Conservation (phyloP, 306 rosid species). For the Crataegus laevigata region DNA sequence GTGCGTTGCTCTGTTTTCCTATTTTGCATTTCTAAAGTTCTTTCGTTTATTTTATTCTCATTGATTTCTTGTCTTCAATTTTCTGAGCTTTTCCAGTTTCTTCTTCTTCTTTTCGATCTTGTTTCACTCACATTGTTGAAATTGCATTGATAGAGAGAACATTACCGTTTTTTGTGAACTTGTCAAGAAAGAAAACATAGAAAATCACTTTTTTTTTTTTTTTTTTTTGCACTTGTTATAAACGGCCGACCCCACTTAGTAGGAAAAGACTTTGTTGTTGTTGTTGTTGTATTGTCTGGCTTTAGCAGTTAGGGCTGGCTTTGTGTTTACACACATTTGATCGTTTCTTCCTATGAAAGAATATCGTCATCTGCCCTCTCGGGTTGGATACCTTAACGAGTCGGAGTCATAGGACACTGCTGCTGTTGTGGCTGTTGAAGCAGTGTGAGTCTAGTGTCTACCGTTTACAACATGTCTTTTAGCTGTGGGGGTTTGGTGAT, state of each 20-base stretch:
- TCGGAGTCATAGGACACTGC: too few relatives aligned
- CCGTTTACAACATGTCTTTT: not conserved
- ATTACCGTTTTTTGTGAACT: not conserved
- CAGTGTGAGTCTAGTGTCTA: not conserved
- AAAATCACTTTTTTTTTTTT: not conserved
- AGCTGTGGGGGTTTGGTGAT: not conserved
- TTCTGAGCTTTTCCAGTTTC: not conserved
- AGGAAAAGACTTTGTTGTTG: too few relatives aligned
- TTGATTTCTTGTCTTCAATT: conserved; percentile 7
- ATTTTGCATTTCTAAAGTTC: not conserved
- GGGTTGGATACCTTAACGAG: not conserved
- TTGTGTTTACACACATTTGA: not conserved
- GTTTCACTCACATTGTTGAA: not conserved
- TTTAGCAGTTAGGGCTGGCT: not conserved
- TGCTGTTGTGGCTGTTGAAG: not conserved
- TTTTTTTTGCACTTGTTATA: not conserved
- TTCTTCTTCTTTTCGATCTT: not conserved
- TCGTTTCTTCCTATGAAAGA: not conserved
- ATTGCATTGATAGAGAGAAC: not conserved
- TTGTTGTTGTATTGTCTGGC: not conserved
- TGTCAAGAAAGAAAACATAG: not conserved
- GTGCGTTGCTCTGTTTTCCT: not conserved
- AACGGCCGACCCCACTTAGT: too few relatives aligned
- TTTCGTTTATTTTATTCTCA: not conserved
- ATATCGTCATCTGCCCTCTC: not conserved